These are phyloP conservation scores for Ophiosphaerella herpotricha DNA, from an alignment of 2,329 filamentous ascomycete species.

Conservation along the genomic window DNA sequence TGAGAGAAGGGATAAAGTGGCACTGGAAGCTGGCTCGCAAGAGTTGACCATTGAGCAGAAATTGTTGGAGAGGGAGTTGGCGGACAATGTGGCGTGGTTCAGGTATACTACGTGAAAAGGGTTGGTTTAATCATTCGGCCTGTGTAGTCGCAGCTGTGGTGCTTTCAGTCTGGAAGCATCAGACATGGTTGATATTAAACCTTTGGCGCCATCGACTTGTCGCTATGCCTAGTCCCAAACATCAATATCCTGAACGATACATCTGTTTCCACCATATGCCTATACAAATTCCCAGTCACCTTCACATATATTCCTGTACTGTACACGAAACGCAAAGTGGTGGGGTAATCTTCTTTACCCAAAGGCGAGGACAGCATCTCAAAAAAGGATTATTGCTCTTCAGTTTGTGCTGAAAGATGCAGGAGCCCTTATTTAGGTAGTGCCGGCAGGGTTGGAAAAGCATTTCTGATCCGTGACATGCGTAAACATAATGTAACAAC, in stretches of 20 bases:
- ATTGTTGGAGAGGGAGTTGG: constrained; percentile 57
- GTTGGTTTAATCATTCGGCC: background rate
- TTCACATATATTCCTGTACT: background rate
- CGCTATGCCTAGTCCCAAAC: no score
- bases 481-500: background rate
- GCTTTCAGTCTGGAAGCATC: no score
- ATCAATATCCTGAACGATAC: no score
- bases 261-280: no score
- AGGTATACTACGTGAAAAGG: constrained; percentile 34
- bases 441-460: background rate
- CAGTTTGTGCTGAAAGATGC: background rate
- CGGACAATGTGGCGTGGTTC: constrained; percentile 59
- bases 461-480: background rate
- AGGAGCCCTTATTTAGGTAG: background rate
- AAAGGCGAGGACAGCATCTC: background rate
- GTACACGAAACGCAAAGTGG: background rate
- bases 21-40: constrained; percentile 49
- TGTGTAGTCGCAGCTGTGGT: background rate
- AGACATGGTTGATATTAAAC: no score
- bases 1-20: constrained; percentile 54
- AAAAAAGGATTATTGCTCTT: background rate
- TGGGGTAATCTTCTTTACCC: background rate
- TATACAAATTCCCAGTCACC: no score
- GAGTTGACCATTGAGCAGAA: constrained; percentile 62
- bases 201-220: no score